phyloP scores from a whole-genome alignment of 495 filamentous ascomycete genomes.

The Copromyces sp. region DNA sequence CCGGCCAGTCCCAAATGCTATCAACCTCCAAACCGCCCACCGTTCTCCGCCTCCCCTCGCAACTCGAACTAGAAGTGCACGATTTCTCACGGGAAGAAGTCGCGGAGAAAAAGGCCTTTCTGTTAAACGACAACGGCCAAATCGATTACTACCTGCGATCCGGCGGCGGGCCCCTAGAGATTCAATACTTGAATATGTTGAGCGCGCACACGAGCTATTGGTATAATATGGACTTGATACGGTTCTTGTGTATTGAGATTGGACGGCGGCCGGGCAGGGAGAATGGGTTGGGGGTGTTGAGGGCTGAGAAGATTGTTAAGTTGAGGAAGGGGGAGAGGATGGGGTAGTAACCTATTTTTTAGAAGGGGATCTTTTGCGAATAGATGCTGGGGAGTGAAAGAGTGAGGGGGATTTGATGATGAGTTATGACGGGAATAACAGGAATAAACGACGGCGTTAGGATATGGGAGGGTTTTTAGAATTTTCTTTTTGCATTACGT shows the following conservation, averaged over 20 bases:
- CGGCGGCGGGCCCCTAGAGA: conserved; percentile 72
- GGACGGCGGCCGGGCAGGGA: conserved; percentile 62
- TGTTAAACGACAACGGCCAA: conserved; percentile 93
- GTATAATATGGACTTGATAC: conserved; percentile 72
- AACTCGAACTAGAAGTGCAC: conserved; percentile 89
- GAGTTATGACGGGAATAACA: neutral
- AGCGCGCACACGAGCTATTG: conserved; percentile 95
- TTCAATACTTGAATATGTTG: conserved; percentile 95
- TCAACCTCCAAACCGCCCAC: conserved; percentile 26
- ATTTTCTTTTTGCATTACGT: neutral
- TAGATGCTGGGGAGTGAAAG: neutral
- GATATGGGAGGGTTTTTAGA: neutral
- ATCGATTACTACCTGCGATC: conserved; percentile 80
- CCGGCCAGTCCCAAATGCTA: neutral
- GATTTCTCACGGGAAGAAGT: conserved; percentile 89
- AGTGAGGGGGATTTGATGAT: neutral
- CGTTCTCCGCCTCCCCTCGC: conserved; percentile 63
- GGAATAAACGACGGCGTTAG: neutral
- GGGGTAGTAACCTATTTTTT: neutral
- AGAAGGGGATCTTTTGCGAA: too few relatives aligned
- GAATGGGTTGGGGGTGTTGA: conserved; percentile 55
- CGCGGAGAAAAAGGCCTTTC: conserved; percentile 75
- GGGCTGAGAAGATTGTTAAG: conserved; percentile 59
- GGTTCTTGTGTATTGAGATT: conserved; percentile 79
- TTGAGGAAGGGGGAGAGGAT: conserved; percentile 7